Base-by-base conservation (phyloP, 345 rosid species). In the Crucihimalaya himalaica region DNA sequence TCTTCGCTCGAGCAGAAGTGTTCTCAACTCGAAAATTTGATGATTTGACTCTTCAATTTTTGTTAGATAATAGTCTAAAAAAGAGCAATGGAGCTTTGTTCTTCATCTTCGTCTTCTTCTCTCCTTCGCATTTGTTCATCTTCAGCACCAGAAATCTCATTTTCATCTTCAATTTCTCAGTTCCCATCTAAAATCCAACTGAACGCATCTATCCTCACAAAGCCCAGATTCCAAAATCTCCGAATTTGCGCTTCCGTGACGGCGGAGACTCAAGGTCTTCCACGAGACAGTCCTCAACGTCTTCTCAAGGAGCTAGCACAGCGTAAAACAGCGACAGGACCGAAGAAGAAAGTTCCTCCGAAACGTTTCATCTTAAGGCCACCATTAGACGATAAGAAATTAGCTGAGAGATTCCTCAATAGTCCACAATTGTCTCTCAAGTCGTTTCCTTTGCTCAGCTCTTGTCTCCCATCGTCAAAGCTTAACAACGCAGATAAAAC, bases 271-370 rank as follows among this genome's bases (percentile, higher is more conserved):
- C 80, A 84, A 50, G 87, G 83, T 0, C 84, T 82, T 48, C 97
- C 99, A 13, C 79, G 66, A 57, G 86, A 88, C 76, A 91, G 89
- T 81, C 97, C 99, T 2, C 96, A 89, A 53, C 81, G 96, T 43
- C 93, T 95, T 1, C 93, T 95, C 77, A 95, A 95, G 77, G 99
- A 91, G 87, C 92, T 95, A 3, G 87, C 87, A 1, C 91, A 95
- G 76, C 93, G 97, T 58, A 95, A 87, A 79, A 86, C 75, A 66
- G 59, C 80, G 7, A 84, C 86, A 2, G 77, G 83, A 25, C 97
- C 97, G 0, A 91, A 84, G 84, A 89, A 85, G 80, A 86, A 83
- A 64, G 14, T 80, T 1, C 98, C 97, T 3, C 97, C 96, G 0
- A 91, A 71, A 51, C 80, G 83, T 51, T 95, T 86, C 78, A 88